Conservation (phyloP, 768 basidiomycete genomes). For the Collybia mongolica region DNA sequence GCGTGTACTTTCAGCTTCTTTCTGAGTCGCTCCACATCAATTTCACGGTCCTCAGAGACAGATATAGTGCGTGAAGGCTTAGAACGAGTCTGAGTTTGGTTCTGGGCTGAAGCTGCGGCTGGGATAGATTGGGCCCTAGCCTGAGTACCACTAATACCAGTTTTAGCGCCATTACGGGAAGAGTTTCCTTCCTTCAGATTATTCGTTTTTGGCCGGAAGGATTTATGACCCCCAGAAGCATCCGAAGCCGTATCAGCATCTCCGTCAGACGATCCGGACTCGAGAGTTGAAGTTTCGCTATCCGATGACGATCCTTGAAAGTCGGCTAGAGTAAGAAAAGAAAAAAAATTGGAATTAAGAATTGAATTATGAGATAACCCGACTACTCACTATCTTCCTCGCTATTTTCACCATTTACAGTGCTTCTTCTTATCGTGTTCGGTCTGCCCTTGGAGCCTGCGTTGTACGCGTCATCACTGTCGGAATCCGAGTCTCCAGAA, state of each 20-base stretch:
- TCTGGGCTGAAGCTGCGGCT: constrained; percentile 50
- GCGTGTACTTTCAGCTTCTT: no score
- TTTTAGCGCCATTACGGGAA: constrained; percentile 25
- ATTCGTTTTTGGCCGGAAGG: constrained; percentile 46
- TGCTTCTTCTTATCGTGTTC: constrained; percentile 46
- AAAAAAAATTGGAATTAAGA: neutral
- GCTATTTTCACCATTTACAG: constrained; percentile 73
- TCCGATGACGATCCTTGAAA: constrained; percentile 87
- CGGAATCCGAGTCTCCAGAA: constrained; percentile 67
- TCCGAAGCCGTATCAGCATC: constrained; percentile 82
- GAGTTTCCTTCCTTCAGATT: constrained; percentile 25
- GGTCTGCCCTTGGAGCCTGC: constrained; percentile 69
- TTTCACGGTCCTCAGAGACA: constrained; percentile 21
- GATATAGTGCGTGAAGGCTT: constrained; percentile 43
- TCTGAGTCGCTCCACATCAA: neutral
- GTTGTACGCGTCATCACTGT: constrained; percentile 83
- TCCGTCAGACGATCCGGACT: constrained; percentile 62
- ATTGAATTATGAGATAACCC: neutral
- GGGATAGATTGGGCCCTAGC: constrained; percentile 41
- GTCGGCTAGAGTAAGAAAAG: constrained; percentile 59
- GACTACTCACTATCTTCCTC: constrained; percentile 61
- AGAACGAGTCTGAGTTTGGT: constrained; percentile 23
- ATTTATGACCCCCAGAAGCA: constrained; percentile 74
- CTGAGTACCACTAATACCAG: constrained; percentile 38
- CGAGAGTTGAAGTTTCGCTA: constrained; percentile 77